These are phyloP conservation scores for Leucocoprinus birnbaumii DNA, from an alignment of 768 basidiomycete species.

Conservation along the genomic window DNA sequence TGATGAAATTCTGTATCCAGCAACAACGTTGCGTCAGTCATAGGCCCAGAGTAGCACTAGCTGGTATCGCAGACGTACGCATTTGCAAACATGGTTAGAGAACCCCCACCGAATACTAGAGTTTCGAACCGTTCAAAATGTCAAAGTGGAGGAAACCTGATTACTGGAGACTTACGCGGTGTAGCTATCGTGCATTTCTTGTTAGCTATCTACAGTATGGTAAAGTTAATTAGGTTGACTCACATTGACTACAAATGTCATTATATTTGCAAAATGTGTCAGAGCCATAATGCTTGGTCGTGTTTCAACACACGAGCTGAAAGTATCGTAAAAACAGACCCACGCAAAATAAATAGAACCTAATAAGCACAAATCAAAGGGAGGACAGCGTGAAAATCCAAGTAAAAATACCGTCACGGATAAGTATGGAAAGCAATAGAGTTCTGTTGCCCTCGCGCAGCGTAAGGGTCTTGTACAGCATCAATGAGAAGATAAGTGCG, in stretches of 20 bases:
- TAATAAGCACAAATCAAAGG: background rate
- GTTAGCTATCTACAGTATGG: no score
- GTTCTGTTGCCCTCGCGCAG: constrained; percentile 19
- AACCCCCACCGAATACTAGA: background rate
- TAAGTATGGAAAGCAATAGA: constrained; percentile 27
- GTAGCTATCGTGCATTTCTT: no score
- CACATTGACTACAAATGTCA: constrained; percentile 32
- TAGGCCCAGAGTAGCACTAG: no score
- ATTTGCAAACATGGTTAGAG: background rate
- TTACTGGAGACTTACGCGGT: no score
- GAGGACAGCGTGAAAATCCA: background rate
- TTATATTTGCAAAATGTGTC: constrained; percentile 33
- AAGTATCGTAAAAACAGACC: background rate
- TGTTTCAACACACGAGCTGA: background rate
- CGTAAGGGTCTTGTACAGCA: constrained; percentile 34
- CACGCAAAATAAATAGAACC: constrained; percentile 39
- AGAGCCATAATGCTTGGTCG: constrained; percentile 30
- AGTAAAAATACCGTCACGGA: constrained; percentile 34
- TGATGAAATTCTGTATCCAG: background rate
- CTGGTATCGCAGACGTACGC: background rate
- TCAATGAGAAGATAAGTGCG: constrained; percentile 35
- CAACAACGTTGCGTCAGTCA: no score
- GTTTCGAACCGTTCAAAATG: background rate
- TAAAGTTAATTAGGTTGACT: background rate
- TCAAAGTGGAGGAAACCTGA: no score